Conservation (phyloP, 768 basidiomycete species). For the Russula ochroleuca region DNA sequence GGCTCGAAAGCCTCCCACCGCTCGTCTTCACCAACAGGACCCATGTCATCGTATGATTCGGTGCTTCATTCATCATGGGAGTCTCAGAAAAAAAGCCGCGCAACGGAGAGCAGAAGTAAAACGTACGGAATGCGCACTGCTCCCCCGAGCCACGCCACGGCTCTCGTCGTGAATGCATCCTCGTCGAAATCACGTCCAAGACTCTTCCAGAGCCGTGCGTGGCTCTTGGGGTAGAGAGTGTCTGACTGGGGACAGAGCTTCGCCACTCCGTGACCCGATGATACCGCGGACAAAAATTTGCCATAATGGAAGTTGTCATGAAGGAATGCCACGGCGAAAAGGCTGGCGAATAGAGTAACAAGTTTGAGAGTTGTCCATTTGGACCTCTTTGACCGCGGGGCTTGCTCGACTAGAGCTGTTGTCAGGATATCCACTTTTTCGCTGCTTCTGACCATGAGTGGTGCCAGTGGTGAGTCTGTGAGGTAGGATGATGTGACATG, state of each 20-base stretch:
- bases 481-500: too few species aligned
- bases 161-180: constrained; percentile 36
- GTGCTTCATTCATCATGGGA: constrained; percentile 37
- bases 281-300: not conserved
- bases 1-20: constrained; percentile 42
- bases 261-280: not conserved
- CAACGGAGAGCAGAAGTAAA: not conserved
- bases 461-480: not conserved
- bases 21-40: constrained; percentile 44
- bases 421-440: not conserved
- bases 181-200: constrained; percentile 34
- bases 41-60: constrained; percentile 49
- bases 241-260: constrained; percentile 31
- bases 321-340: not conserved
- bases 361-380: constrained; percentile 6
- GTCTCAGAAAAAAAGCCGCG: not conserved
- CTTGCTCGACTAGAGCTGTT: not conserved
- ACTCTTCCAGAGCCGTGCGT: constrained; percentile 34
- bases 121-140: constrained; percentile 41
- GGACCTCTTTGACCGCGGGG: not conserved
- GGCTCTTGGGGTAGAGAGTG: constrained; percentile 34
- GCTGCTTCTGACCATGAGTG: not conserved
- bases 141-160: constrained; percentile 40
- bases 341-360: not conserved
- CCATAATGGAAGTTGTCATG: not conserved